A percentile compares a stretch with the other conserved stretches of the same genome.
phyloP scores from a whole-genome alignment of 495 filamentous ascomycete species.

The Mycothermus thermophilus region DNA sequence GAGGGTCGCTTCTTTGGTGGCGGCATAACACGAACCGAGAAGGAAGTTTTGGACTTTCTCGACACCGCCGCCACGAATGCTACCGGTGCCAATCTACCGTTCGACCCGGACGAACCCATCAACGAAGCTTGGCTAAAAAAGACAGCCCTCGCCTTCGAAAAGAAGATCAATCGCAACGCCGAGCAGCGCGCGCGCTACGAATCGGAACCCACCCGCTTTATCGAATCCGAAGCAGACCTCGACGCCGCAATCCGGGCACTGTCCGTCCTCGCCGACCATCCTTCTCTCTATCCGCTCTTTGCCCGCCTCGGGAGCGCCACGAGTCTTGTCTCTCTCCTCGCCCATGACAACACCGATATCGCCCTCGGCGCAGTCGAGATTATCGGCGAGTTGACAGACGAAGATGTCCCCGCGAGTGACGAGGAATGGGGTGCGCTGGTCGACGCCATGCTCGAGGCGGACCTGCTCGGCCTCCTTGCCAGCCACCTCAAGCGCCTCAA shows the following conservation, averaged over 20 bases:
- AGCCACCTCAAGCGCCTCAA: constrained; percentile 75
- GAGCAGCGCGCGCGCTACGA: constrained; percentile 83
- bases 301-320: constrained; percentile 60
- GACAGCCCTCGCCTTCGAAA: constrained; percentile 75
- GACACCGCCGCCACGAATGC: constrained; percentile 43
- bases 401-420: constrained; percentile 76
- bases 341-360: constrained; percentile 96
- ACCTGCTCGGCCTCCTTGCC: constrained; percentile 68
- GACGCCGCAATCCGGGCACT: constrained; percentile 82
- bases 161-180: constrained; percentile 82
- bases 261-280: constrained; percentile 75
- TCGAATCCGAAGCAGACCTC: constrained; percentile 66
- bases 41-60: constrained; percentile 81
- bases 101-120: constrained; percentile 55
- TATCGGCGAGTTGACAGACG: constrained; percentile 83
- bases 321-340: constrained; percentile 64
- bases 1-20: constrained; percentile 93
- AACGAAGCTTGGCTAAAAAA: constrained; percentile 73
- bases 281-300: constrained; percentile 75
- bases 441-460: constrained; percentile 67
- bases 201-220: constrained; percentile 67
- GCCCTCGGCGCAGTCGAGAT: constrained; percentile 87
- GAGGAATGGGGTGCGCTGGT: constrained; percentile 74
- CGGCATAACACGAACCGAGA: constrained; percentile 67
- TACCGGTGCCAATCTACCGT: constrained; percentile 5